A percentile compares a stretch with the other conserved stretches of the same genome.
These are phyloP conservation scores for Solanum hybrid DNA, from an alignment of 305 asterid genomes.

Conservation along the genomic window DNA sequence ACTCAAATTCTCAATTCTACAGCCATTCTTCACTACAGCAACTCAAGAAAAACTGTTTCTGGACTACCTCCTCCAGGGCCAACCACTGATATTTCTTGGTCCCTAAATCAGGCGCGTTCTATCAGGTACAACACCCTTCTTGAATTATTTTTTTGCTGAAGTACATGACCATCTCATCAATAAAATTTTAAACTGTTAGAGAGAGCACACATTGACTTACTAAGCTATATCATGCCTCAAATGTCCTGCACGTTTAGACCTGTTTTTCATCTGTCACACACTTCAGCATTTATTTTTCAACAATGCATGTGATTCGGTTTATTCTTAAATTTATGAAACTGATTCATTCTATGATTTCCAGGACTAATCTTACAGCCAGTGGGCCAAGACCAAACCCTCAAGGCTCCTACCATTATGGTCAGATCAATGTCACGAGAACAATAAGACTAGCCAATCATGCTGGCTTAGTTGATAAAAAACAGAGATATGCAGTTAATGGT, in stretches of 20 bases:
- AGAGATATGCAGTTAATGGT: conserved; percentile 56
- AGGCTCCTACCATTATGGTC: conserved; percentile 76
- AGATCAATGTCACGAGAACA: conserved; percentile 36
- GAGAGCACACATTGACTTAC: not conserved
- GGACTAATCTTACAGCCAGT: conserved; percentile 68
- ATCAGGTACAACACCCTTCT: conserved; percentile 29
- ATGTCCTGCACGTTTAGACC: not conserved
- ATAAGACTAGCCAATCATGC: conserved; percentile 31
- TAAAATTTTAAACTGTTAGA: not conserved
- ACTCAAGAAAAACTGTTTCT: conserved; percentile 29
- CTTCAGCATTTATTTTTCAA: not conserved
- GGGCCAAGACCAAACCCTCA: conserved; percentile 86
- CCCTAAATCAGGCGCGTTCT: conserved; percentile 61
- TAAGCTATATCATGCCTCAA: not conserved
- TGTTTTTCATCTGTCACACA: not conserved
- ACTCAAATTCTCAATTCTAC: conserved; percentile 38
- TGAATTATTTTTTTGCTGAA: not conserved
- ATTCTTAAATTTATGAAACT: not conserved
- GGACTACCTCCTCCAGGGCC: conserved; percentile 39
- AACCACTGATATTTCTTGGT: conserved; percentile 23
- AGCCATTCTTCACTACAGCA: conserved; percentile 44
- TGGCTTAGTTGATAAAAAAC: conserved; percentile 29
- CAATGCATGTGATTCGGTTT: not conserved
- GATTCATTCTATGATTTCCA: not conserved
- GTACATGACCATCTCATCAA: not conserved